A percentile compares a stretch with the other conserved stretches of the same genome.
These are phyloP conservation scores for Danielia reshetovae DNA, from an alignment of 805 yeast species.

Conservation along the genomic window DNA sequence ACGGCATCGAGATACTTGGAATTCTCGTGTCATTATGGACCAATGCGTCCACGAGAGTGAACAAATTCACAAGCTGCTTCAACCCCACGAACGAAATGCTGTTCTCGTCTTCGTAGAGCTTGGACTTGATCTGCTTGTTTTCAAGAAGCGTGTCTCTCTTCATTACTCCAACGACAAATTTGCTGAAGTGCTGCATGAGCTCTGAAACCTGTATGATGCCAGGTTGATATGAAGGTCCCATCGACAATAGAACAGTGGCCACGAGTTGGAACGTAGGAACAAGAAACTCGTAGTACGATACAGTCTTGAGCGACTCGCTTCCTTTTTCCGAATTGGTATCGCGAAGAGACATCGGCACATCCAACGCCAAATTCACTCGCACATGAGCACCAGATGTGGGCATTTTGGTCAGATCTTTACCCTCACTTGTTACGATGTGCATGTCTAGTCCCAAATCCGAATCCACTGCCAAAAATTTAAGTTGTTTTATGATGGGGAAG, in stretches of 20 bases:
- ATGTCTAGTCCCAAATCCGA: slow-evolving; percentile 74
- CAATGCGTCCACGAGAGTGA: slow-evolving; percentile 13
- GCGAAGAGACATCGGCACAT: slow-evolving; percentile 44
- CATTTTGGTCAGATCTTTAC: slow-evolving; percentile 10
- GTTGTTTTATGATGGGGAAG: slow-evolving; percentile 55
- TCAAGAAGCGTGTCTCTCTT: slow-evolving; percentile 50
- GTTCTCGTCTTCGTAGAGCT: slow-evolving; percentile 20
- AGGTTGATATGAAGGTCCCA: slow-evolving; percentile 70
- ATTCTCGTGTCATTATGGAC: slow-evolving; percentile 6
- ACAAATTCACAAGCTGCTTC: slow-evolving; percentile 42
- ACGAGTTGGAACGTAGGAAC: slow-evolving; percentile 73
- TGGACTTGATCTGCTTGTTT: slow-evolving; percentile 10
- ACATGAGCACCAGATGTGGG: slow-evolving; percentile 25
- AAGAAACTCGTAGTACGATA: slow-evolving; percentile 64
- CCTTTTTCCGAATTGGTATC: slow-evolving; percentile 3
- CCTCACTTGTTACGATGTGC: slow-evolving; percentile 28
- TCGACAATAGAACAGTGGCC: slow-evolving; percentile 60
- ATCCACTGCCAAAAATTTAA: slow-evolving; percentile 59
- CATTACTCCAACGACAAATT: slow-evolving; percentile 56
- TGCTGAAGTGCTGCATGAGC: slow-evolving; percentile 49
- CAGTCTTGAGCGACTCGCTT: slow-evolving; percentile 13
- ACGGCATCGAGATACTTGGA: no score
- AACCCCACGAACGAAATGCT: slow-evolving; percentile 35
- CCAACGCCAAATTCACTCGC: slow-evolving; percentile 45
- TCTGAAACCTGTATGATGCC: slow-evolving; percentile 51